Evolutionary conservation across 768 basidiomycete genomes (phyloP), one percentile per base, ranked within the genome.

Genomic region (Psilocybe azurescens): DNA sequence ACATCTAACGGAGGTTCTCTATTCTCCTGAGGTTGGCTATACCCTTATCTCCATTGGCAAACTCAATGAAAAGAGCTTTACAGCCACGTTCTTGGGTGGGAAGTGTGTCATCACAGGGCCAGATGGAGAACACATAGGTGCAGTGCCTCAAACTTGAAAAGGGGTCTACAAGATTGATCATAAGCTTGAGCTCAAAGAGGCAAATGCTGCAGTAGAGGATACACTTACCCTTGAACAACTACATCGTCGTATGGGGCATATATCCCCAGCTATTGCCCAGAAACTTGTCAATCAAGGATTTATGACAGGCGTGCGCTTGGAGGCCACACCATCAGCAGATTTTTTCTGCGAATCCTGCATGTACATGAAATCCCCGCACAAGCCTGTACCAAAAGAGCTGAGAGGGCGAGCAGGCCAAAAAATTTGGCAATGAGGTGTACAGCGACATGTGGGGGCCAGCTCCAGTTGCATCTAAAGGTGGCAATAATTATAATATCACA

Each of bases 381-480:
- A 77, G 60, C 67, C 77, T 0, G 63, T 79, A 28, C 49, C 67
- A 5, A 75, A 54, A 54, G 69, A 71, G 14, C 55, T n/a, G 61
- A 11, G 18, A 64, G 51, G 59, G 52, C 8, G 36, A 53, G 36
- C 36, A 49, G 32, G 56, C 64, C 5, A 32, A 13, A 16, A 51
- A 52, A 6, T 61, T 67, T 58, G 61, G 66, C 9, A 82, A 60
- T 18, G 82, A 0, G n/a, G n/a, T n/a, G n/a, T n/a, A n/a, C n/a
- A n/a, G n/a, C n/a, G n/a, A n/a, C n/a, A n/a, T n/a, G n/a, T 82
- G 80, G 78, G 77, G 78, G 14, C 79, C 75, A 4, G 70, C 75
- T 0, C 66, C 64, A 0, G 55, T 71, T 0, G 53, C 57, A 16
- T 75, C 44, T 0, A 41, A 70, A 0, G 60, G 66, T 0, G 65